Evolutionary conservation across 768 basidiomycete genomes (phyloP).

Genomic region (Leccinum broughii): DNA sequence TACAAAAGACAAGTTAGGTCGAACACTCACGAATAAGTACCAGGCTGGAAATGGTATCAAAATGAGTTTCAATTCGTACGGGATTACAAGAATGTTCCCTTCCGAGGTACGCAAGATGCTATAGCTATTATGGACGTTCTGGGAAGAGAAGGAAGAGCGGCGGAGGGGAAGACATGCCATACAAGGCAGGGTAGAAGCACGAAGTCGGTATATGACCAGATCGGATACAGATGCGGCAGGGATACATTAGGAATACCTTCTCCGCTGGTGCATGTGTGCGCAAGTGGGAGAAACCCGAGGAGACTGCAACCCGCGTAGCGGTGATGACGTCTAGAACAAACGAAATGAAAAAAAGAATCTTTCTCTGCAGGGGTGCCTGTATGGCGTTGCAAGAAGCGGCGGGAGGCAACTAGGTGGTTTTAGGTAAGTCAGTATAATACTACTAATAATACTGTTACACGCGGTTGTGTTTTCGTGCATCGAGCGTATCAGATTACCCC

Average conservation of each 20-base stretch:
- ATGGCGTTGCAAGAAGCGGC: slow-evolving; percentile 31
- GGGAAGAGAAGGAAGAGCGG: slow-evolving; percentile 11
- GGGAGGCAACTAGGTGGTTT: slow-evolving; percentile 30
- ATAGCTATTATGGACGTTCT: slow-evolving; percentile 8
- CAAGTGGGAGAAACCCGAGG: slow-evolving; percentile 21
- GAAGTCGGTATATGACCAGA: slow-evolving; percentile 18
- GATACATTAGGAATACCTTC: slow-evolving; percentile 26
- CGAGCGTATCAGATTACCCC: slow-evolving; percentile 22
- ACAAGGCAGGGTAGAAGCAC: slow-evolving; percentile 17
- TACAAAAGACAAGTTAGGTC: slow-evolving; percentile 2
- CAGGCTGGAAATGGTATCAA: slow-evolving; percentile 14
- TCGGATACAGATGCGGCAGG: slow-evolving; percentile 23
- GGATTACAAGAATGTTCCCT: slow-evolving; percentile 21
- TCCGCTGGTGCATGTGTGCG: slow-evolving; percentile 20
- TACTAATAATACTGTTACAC: slow-evolving; percentile 38
- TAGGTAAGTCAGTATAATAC: slow-evolving; percentile 36
- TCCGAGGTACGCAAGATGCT: slow-evolving; percentile 8
- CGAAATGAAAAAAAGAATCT: slow-evolving; percentile 19
- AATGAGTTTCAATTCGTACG: slow-evolving; percentile 24
- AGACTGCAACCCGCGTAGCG: slow-evolving; percentile 24
- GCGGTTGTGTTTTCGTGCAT: slow-evolving; percentile 23
- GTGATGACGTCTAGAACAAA: slow-evolving; percentile 24
- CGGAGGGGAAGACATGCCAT: slow-evolving; percentile 11
- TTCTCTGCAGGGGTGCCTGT: slow-evolving; percentile 20
- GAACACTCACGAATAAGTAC: slow-evolving; percentile 10